These are phyloP conservation scores for Xylariales sp. DNA, from an alignment of 2,329 filamentous ascomycete genomes.

Conservation along the genomic window DNA sequence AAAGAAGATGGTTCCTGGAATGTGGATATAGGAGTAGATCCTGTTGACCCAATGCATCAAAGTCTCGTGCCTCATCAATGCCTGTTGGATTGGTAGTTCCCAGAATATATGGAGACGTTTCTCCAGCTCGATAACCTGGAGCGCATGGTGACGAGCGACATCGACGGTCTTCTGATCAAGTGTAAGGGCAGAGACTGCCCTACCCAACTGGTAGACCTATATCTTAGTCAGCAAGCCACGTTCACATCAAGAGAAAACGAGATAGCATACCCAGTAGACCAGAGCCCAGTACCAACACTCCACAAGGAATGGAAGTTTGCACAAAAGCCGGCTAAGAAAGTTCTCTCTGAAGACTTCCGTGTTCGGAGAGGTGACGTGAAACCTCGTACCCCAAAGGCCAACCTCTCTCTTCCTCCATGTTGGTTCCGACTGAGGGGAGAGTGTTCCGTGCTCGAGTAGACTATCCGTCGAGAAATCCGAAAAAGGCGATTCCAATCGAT, in stretches of 20 bases:
- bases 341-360: slow-evolving; percentile 55
- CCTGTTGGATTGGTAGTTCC: slow-evolving; percentile 48
- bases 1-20: slow-evolving; percentile 70
- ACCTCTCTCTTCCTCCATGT: slow-evolving; percentile 12
- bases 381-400: slow-evolving; percentile 38
- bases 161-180: slow-evolving; percentile 64
- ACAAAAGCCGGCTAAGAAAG: slow-evolving; percentile 58
- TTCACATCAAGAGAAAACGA: neutral
- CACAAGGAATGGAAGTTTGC: slow-evolving; percentile 65
- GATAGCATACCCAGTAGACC: slow-evolving; percentile 64
- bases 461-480: slow-evolving; percentile 24
- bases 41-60: slow-evolving; percentile 67
- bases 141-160: slow-evolving; percentile 62
- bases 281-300: slow-evolving; percentile 76
- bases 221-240: too few relatives aligned
- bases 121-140: slow-evolving; percentile 64
- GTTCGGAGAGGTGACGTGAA: slow-evolving; percentile 54
- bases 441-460: slow-evolving; percentile 44
- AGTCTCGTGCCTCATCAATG: slow-evolving; percentile 42
- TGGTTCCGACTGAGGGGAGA: slow-evolving; percentile 21
- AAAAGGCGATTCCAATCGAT: neutral
- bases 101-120: slow-evolving; percentile 59
- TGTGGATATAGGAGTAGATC: slow-evolving; percentile 73
- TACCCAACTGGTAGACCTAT: slow-evolving; percentile 69
- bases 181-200: slow-evolving; percentile 66